Evolutionary conservation across 2,329 filamentous ascomycete genomes (phyloP).

Genomic region (Colletotrichum limetticola): DNA sequence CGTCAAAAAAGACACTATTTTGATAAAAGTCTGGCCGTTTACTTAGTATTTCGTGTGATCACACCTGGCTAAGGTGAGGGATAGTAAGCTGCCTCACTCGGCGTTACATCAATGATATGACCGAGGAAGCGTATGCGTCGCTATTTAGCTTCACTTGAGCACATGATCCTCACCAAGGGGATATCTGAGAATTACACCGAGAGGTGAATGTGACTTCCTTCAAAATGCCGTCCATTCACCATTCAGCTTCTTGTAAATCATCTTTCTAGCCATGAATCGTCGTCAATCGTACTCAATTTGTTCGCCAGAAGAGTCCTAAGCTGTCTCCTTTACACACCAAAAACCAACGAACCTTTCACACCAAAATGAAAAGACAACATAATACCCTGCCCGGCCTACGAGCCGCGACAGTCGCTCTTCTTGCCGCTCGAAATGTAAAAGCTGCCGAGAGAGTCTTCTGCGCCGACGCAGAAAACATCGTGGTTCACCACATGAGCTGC

Average conservation of each 20-base stretch:
- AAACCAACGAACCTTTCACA: too few species aligned
- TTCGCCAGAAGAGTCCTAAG: too few species aligned
- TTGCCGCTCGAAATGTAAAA: too few species aligned
- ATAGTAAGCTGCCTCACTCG: neutral
- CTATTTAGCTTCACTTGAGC: neutral
- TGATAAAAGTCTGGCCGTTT: neutral
- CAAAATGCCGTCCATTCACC: neutral
- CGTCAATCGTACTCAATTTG: neutral
- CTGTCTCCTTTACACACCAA: too few species aligned
- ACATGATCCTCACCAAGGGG: neutral
- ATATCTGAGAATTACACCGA: neutral
- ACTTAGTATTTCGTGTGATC: neutral
- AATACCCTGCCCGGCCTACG: too few species aligned
- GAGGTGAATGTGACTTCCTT: neutral
- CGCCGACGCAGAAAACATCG: too few species aligned
- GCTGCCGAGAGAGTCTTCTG: too few species aligned
- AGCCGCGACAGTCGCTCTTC: too few species aligned
- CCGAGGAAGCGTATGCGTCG: neutral
- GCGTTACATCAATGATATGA: neutral
- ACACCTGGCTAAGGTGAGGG: neutral
- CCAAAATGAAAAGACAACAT: too few species aligned
- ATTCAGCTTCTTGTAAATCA: neutral
- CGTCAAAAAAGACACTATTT: neutral
- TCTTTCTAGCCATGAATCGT: neutral
- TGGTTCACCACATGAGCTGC: too few species aligned